phyloP scores from a whole-genome alignment of 306 rosid genomes.

The Fragaria iinumae region DNA sequence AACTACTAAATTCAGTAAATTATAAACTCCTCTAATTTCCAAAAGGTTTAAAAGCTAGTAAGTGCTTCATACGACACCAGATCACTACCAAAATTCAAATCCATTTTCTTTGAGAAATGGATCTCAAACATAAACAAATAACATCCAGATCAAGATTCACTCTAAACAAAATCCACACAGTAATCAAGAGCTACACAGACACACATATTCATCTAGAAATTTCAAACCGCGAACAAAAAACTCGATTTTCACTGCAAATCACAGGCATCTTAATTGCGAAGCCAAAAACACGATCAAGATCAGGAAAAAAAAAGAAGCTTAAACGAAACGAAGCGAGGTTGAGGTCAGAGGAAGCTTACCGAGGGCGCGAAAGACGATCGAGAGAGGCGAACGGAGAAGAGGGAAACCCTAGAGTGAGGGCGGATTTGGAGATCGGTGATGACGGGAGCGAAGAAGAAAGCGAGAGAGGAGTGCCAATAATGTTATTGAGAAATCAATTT shows the following conservation, averaged over 20 bases:
- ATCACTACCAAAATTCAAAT: slow-evolving; percentile 9
- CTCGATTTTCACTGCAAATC: neutral
- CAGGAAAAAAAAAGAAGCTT: neutral
- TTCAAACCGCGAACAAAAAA: neutral
- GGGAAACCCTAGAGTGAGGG: slow-evolving; percentile 18
- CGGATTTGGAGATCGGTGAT: slow-evolving; percentile 24
- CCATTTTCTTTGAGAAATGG: neutral
- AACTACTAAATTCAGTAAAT: neutral
- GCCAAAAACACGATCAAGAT: neutral
- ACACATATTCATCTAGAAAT: neutral
- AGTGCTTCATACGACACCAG: neutral
- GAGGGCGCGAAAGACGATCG: slow-evolving; percentile 7
- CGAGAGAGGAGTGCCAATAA: neutral
- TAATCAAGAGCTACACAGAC: neutral
- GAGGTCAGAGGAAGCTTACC: slow-evolving; percentile 37
- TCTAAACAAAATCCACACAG: neutral
- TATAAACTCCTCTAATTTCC: neutral
- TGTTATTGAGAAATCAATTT: no score
- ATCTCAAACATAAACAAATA: neutral
- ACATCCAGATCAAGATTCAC: slow-evolving; percentile 12
- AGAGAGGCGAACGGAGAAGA: neutral
- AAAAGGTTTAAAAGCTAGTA: neutral
- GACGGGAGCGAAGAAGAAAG: no score
- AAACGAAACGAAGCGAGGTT: neutral
- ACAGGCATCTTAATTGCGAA: no score